phyloP scores from a whole-genome alignment of 805 yeast species.

The Danielia oregonensis region DNA sequence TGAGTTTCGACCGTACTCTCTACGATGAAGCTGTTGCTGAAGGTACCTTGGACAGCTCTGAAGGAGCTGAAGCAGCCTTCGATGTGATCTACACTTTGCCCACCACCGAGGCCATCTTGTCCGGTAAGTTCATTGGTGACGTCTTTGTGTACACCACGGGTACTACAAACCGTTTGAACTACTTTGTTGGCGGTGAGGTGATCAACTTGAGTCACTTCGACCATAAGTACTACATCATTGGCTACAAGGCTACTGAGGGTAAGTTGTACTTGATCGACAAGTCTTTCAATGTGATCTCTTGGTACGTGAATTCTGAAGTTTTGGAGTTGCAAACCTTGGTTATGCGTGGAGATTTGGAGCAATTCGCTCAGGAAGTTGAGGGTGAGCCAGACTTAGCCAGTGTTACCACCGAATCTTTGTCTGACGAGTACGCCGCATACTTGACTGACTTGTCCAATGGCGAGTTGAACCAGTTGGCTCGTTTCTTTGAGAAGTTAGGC shows the following conservation, averaged over 20 bases:
- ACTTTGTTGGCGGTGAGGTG: conserved; percentile 90
- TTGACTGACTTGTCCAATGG: conserved; percentile 60
- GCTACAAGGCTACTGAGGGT: conserved; percentile 82
- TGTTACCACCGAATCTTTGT: conserved; percentile 53
- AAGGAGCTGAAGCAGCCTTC: conserved; percentile 84
- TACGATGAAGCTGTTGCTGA: conserved; percentile 59
- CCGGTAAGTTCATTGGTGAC: conserved; percentile 97
- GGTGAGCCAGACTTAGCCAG: conserved; percentile 38
- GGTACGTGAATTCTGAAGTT: conserved; percentile 78
- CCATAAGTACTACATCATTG: conserved; percentile 78
- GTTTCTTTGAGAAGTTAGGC: conserved; percentile 93
- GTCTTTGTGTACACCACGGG: conserved; percentile 88
- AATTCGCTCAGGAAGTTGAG: conserved; percentile 34
- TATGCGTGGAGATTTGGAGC: conserved; percentile 89
- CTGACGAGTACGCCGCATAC: conserved; percentile 44
- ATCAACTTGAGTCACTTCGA: conserved; percentile 93
- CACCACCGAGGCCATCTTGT: conserved; percentile 64
- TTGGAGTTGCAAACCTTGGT: conserved; percentile 95
- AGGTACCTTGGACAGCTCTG: conserved; percentile 66
- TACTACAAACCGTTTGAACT: conserved; percentile 78
- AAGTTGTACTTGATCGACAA: conserved; percentile 89
- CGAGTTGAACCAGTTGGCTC: conserved; percentile 73
- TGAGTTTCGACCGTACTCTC: conserved; percentile 66
- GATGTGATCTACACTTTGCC: conserved; percentile 78
- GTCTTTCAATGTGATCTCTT: conserved; percentile 77